Evolutionary conservation across 2,329 filamentous ascomycete genomes (phyloP), one percentile per base, ranked within the genome.

Genomic region (Pseudogymnoascus sp.): DNA sequence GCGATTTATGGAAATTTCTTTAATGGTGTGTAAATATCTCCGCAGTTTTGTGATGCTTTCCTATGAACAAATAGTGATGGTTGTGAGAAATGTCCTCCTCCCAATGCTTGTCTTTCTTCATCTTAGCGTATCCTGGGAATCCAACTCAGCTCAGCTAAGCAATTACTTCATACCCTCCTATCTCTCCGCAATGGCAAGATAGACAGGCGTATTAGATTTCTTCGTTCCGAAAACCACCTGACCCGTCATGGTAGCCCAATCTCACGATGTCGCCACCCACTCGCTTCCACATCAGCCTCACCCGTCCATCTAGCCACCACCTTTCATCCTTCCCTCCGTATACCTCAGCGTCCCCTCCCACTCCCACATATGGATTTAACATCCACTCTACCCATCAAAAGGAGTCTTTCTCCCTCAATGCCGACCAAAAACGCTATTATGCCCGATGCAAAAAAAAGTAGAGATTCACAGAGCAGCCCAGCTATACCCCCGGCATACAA

Each of bases 361-460:
- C 28, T 56, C 28, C 28, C 50, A 56, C 50, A 56, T 56, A 56
- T 21, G 50, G 50, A 34, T 36, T 56, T 56, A 56, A 56, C 28
- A 34, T 56, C 50, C 50, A 56, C 28, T 56, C 50, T 56, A 56
- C 8, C 28, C 50, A 56, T 34, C 50, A 56, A 34, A 56, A 8
- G 16, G n/a, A 56, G 28, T 56, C 50, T 56, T 34, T 56, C 28
- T 34, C n/a, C 50, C 28, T 25, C n/a, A 31, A 56, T 56, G 28
- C n/a, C 50, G 5, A 56, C 50, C 50, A 28, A 56, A 56, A 56
- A 56, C 50, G 50, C 50, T 56, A 56, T 56, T 56, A 56, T 56
- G 50, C 50, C 25, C 28, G 5, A 56, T 34, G 50, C 28, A 56
- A 56, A 56, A 56, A 56, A 56, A 56, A 31, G 50, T 56, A 21